These are phyloP conservation scores for Silene coronaria DNA, from an alignment of 179 eudicot species.

Conservation along the genomic window DNA sequence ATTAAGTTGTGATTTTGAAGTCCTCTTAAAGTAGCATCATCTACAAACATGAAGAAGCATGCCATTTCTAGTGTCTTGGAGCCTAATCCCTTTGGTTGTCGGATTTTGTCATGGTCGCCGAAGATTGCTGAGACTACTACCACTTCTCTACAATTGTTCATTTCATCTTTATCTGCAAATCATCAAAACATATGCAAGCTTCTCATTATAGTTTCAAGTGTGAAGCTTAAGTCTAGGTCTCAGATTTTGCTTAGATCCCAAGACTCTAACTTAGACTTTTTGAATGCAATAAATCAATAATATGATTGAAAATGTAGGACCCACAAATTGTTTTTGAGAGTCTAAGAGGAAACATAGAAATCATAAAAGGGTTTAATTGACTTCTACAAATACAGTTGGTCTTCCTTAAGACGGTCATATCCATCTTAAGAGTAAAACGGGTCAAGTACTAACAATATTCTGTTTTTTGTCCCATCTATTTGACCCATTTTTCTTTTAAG, in stretches of 20 bases:
- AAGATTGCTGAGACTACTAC: constrained; percentile 86
- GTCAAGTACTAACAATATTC: too few relatives aligned
- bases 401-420: too few relatives aligned
- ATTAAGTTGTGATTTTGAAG: constrained; percentile 51
- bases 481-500: too few relatives aligned
- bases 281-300: neutral
- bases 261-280: neutral
- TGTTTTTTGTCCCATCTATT: too few relatives aligned
- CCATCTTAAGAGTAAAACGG: too few relatives aligned
- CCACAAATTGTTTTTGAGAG: neutral
- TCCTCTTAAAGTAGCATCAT: constrained; percentile 50
- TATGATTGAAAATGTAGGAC: neutral
- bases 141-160: constrained; percentile 57
- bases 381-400: too few relatives aligned
- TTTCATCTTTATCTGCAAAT: constrained; percentile 48
- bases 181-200: neutral
- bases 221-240: neutral
- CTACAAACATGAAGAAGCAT: constrained; percentile 88
- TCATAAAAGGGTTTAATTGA: neutral
- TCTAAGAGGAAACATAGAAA: neutral
- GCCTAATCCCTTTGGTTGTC: constrained; percentile 87
- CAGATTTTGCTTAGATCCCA: neutral
- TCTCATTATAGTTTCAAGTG: neutral
- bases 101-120: constrained; percentile 79
- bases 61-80: constrained; percentile 51